Conservation (phyloP, 2,329 filamentous ascomycete genomes). For the Talaromyces sp. region DNA sequence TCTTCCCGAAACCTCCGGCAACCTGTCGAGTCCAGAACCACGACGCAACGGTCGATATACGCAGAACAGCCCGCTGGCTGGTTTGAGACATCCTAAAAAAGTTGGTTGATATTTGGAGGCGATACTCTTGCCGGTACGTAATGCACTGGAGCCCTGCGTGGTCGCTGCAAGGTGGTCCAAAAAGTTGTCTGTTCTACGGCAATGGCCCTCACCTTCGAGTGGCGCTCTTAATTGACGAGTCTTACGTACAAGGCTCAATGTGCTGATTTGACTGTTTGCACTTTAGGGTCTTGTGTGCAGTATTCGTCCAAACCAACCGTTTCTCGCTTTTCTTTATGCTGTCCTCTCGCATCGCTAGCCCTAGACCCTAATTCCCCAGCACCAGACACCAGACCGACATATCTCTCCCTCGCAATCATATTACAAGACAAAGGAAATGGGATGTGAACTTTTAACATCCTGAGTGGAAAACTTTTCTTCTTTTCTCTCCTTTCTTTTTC, state of each 20-base stretch:
- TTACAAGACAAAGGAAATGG: background rate
- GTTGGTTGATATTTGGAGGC: background rate
- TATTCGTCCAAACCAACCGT: background rate
- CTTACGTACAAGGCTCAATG: background rate
- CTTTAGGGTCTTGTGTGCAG: background rate
- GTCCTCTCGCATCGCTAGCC: constrained; percentile 4
- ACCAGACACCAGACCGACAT: background rate
- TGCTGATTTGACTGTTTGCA: background rate
- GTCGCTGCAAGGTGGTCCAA: background rate
- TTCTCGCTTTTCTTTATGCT: constrained; percentile 1
- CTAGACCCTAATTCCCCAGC: constrained; percentile 9
- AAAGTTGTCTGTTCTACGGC: constrained; percentile 1
- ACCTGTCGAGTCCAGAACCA: constrained; percentile 5
- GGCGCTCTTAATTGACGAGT: background rate
- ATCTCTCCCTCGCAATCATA: background rate
- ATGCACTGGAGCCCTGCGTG: background rate
- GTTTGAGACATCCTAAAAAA: background rate
- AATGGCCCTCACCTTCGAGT: background rate
- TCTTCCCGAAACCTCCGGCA: constrained; percentile 8
- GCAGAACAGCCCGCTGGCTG: background rate
- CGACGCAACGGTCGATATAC: constrained; percentile 1
- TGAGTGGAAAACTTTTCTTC: background rate
- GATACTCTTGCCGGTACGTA: background rate
- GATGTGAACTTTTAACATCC: background rate
- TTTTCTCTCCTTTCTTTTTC: background rate